Base-by-base conservation (phyloP, 495 filamentous ascomycete genomes). In the Tuber melanosporum region DNA sequence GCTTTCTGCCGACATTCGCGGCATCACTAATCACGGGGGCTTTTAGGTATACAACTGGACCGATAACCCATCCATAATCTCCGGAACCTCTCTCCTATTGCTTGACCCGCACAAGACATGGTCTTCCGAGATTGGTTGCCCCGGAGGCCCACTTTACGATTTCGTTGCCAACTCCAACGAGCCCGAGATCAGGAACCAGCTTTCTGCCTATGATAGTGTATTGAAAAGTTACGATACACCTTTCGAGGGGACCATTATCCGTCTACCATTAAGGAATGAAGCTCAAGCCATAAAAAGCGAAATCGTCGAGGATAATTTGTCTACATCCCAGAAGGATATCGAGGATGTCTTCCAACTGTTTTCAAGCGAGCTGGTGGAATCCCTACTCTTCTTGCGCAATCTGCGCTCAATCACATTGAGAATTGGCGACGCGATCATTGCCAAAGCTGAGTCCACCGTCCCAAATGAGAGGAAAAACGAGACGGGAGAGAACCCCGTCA, bases 21-120 rank as follows among this genome's bases (percentile, higher is more conserved):
- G 2, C 12, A 36, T 32, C 2, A 17, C 14, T 66, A 66, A 66
- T 66, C 15, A 7, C 22, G 14, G 7, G 20, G 7, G 45, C 26
- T 71, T 71, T 41, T 52, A 86, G 85, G 85, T 85, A 1, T 87
- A 86, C 70, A 86, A 87, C 75, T 87, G 84, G 84, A 86, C 86
- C 0, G 86, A 87, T 77, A 84, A 80, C 12, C 86, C 86, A 15
- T 85, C 84, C 39, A 84, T 87, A 46, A 70, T 86, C n/a, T 86
- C 85, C 39, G 77, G 83, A 39, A 76, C 80, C 3, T 82, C 75
- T 5, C 76, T 87, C n/a, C 75, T 85, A 17, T 80, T 87, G 32
- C 80, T 86, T 15, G 86, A 87, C 79, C 86, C 86, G 32, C 86
- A 87, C 75, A 52, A 82, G 46, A 78, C 79, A 62, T 87, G 86